Conservation (phyloP, 2,329 filamentous ascomycete species). For the Penicillium sp. region DNA sequence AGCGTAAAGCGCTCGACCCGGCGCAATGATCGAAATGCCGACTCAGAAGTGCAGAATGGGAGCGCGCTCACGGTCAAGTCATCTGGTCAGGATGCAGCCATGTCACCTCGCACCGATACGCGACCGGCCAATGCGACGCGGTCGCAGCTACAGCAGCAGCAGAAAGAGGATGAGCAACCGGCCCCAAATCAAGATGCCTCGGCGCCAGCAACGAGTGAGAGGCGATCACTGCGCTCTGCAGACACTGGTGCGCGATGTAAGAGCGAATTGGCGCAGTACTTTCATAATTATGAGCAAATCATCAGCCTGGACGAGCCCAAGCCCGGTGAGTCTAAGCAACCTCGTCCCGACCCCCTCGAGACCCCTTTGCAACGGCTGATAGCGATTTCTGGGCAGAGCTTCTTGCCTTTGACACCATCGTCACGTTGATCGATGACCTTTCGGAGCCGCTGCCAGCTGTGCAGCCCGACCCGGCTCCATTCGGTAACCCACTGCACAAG, state of each 20-base stretch:
- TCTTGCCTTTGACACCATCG: constrained; percentile 64
- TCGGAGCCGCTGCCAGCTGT: constrained; percentile 26
- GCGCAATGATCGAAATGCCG: constrained; percentile 4
- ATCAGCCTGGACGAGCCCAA: constrained; percentile 79
- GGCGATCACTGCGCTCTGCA: constrained; percentile 76
- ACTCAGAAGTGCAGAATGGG: background rate
- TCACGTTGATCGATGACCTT: constrained; percentile 62
- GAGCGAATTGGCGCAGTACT: constrained; percentile 86
- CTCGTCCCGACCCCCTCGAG: no score
- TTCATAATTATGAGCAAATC: constrained; percentile 89
- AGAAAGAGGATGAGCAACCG: constrained; percentile 4
- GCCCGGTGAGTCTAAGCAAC: constrained; percentile 51
- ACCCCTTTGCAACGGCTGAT: no score
- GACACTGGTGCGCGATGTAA: constrained; percentile 76
- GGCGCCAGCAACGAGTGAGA: constrained; percentile 40
- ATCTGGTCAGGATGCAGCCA: background rate
- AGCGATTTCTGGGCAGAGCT: constrained; percentile 51
- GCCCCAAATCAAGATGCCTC: constrained; percentile 7
- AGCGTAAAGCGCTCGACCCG: constrained; percentile 15
- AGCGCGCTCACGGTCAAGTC: background rate
- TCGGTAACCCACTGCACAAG: constrained; percentile 34
- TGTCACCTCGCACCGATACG: background rate
- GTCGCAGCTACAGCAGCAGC: constrained; percentile 4
- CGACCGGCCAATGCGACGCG: background rate
- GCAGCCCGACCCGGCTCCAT: constrained; percentile 20